These are phyloP conservation scores for Fraxinus xanthoxyloides DNA, from an alignment of 305 asterid species.

Conservation along the genomic window DNA sequence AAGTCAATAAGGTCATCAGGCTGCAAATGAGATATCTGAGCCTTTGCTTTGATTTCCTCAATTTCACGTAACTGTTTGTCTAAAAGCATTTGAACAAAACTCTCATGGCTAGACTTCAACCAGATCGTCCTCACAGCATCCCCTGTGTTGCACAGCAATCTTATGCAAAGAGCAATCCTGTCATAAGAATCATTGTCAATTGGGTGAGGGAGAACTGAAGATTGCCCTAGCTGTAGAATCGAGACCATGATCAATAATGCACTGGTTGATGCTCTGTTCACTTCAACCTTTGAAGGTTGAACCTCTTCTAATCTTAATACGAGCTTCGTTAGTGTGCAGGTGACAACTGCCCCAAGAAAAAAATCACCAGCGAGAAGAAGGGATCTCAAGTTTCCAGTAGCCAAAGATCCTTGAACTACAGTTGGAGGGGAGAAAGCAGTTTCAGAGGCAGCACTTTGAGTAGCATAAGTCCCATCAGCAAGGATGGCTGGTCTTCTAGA, in stretches of 20 bases:
- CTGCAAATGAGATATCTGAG: constrained; percentile 43
- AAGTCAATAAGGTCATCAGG: constrained; percentile 60
- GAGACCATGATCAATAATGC: constrained; percentile 46
- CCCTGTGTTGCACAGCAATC: constrained; percentile 40
- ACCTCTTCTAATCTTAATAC: constrained; percentile 48
- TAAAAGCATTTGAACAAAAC: constrained; percentile 48
- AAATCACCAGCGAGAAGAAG: constrained; percentile 53
- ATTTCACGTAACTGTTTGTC: constrained; percentile 53
- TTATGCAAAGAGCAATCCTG: constrained; percentile 43
- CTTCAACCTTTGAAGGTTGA: constrained; percentile 44
- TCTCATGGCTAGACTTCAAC: constrained; percentile 51
- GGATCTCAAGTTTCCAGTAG: constrained; percentile 47
- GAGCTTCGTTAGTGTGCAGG: constrained; percentile 48
- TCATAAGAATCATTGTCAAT: constrained; percentile 53
- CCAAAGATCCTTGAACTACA: constrained; percentile 66
- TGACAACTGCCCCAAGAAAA: constrained; percentile 51
- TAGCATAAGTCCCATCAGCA: constrained; percentile 91
- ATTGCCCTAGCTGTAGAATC: constrained; percentile 54
- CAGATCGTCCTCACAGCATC: constrained; percentile 43
- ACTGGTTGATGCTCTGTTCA: constrained; percentile 40
- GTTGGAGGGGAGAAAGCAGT: constrained; percentile 67
- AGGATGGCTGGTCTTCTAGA: constrained; percentile 92
- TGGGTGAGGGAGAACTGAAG: constrained; percentile 55
- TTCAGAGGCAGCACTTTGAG: constrained; percentile 59
- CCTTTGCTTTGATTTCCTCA: constrained; percentile 52